Evolutionary conservation across 2,329 filamentous ascomycete species (phyloP).

Genomic region (Claviceps humidiphila): DNA sequence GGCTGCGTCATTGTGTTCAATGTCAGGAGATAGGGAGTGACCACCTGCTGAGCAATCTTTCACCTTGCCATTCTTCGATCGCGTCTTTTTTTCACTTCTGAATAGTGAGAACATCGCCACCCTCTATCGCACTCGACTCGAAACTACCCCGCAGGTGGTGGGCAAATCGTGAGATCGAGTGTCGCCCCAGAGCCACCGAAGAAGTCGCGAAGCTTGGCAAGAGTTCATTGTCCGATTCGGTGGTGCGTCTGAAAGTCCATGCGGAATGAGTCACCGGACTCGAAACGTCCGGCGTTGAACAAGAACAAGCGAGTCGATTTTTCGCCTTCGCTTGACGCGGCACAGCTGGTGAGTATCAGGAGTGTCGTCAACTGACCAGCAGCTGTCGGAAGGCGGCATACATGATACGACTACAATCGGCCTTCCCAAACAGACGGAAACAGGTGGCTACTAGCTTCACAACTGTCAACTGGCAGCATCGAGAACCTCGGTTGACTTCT

Average conservation of each 20-base stretch:
- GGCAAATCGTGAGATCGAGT: background rate
- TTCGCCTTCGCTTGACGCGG: background rate
- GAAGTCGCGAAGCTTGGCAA: background rate
- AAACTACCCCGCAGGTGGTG: background rate
- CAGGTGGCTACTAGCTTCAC: slow-evolving; percentile 3
- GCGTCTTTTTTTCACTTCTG: background rate
- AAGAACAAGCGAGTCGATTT: background rate
- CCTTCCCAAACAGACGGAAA: background rate
- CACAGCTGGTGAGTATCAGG: slow-evolving; percentile 1
- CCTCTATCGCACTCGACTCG: background rate
- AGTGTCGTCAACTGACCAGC: background rate
- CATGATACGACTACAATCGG: background rate
- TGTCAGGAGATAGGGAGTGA: too few species aligned
- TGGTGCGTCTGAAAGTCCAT: background rate
- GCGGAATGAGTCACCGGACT: background rate
- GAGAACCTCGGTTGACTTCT: slow-evolving; percentile 1
- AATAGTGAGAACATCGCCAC: background rate
- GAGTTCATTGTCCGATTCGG: background rate
- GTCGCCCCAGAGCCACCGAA: background rate
- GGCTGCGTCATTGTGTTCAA: background rate
- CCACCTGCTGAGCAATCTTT: background rate
- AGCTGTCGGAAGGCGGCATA: background rate
- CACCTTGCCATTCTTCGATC: background rate
- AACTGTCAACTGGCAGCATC: slow-evolving; percentile 4
- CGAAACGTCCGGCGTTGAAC: background rate